These are phyloP conservation scores for Schoenoplectus triqueter DNA, from an alignment of 202 grass and related monocot species.

Conservation along the genomic window DNA sequence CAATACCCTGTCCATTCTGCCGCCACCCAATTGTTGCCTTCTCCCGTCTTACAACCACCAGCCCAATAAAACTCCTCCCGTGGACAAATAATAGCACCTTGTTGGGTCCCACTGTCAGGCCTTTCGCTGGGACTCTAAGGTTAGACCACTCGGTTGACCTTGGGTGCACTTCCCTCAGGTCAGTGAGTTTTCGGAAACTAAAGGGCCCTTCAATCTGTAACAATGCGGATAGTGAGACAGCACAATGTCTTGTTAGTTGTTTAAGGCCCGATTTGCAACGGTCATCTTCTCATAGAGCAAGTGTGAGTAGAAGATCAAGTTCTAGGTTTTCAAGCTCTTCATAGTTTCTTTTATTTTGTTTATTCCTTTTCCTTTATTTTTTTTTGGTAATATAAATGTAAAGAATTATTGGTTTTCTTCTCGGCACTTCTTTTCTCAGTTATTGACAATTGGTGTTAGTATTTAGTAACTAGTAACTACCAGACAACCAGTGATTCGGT, in stretches of 20 bases:
- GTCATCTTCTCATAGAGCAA: conserved; percentile 61
- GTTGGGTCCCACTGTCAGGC: conserved; percentile 46
- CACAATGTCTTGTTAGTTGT: conserved; percentile 72
- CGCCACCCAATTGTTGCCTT: conserved; percentile 76
- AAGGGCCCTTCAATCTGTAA: conserved; percentile 61
- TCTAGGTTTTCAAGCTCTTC: conserved; percentile 43
- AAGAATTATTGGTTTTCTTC: conserved; percentile 43
- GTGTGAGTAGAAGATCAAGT: conserved; percentile 61
- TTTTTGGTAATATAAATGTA: conserved; percentile 43
- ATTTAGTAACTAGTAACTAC: neutral
- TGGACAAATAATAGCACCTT: conserved; percentile 62
- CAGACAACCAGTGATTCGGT: no score
- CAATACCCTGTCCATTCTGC: conserved; percentile 86
- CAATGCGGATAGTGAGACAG: conserved; percentile 53
- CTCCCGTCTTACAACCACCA: conserved; percentile 55
- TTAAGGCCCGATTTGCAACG: conserved; percentile 50
- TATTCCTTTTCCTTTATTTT: conserved; percentile 44
- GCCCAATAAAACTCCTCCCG: conserved; percentile 67
- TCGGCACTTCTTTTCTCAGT: conserved; percentile 20
- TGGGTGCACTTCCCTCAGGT: conserved; percentile 75
- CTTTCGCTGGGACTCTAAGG: conserved; percentile 5
- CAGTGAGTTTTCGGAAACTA: conserved; percentile 54
- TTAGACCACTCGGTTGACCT: conserved; percentile 59
- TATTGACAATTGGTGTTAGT: neutral
- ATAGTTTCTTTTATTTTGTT: conserved; percentile 45